phyloP scores from a whole-genome alignment of 805 yeast genomes.

The Jamesozyma gamospora region DNA sequence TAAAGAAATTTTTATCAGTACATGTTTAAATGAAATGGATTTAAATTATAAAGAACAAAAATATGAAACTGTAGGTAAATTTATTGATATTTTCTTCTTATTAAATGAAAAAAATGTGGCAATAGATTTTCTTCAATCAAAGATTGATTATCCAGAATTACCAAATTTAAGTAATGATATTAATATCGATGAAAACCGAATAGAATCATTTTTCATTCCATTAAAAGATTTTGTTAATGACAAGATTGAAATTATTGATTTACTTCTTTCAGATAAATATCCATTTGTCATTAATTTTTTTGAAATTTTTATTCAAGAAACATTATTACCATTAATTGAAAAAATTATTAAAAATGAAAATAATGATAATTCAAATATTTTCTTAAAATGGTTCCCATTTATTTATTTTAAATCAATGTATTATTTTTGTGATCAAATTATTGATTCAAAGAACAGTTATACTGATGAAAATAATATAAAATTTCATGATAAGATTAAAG shows the following conservation, averaged over 20 bases:
- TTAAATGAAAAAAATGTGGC: slow-evolving; percentile 31
- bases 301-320: slow-evolving; percentile 33
- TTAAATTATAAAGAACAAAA: slow-evolving; percentile 41
- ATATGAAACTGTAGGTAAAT: slow-evolving; percentile 29
- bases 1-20: slow-evolving; percentile 58
- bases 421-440: slow-evolving; percentile 30
- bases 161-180: background rate
- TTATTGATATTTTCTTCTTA: slow-evolving; percentile 28
- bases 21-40: slow-evolving; percentile 60
- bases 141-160: slow-evolving; percentile 20
- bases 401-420: slow-evolving; percentile 25
- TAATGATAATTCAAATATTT: slow-evolving; percentile 4
- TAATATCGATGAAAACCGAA: slow-evolving; percentile 6
- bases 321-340: slow-evolving; percentile 23
- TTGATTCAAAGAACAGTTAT: slow-evolving; percentile 30
- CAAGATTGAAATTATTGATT: slow-evolving; percentile 31
- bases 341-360: slow-evolving; percentile 10
- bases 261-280: slow-evolving; percentile 31
- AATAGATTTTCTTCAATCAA: slow-evolving; percentile 34
- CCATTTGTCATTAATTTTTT: slow-evolving; percentile 32
- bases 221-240: slow-evolving; percentile 27
- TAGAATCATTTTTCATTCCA: slow-evolving; percentile 18
- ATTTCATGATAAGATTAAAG: slow-evolving; percentile 23
- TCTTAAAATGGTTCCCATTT: slow-evolving; percentile 25
- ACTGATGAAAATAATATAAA: slow-evolving; percentile 2